Conservation (phyloP, 352 stramenopile species). For the Phytophthora citricola region DNA sequence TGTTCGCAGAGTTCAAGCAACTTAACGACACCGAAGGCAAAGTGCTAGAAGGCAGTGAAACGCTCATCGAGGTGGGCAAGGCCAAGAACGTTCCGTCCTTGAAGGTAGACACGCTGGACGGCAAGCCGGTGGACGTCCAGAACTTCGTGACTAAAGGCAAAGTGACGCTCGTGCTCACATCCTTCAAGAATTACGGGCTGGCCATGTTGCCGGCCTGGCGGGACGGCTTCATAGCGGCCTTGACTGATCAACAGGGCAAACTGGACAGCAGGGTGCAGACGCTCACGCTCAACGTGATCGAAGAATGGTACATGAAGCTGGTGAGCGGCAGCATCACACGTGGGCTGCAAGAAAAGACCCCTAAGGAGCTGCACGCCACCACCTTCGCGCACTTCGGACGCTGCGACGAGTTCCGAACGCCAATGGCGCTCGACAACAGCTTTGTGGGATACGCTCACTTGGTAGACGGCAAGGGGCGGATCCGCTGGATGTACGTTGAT, state of each 20-base stretch:
- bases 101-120: slow-evolving; percentile 55
- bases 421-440: slow-evolving; percentile 84
- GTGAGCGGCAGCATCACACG: slow-evolving; percentile 72
- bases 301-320: slow-evolving; percentile 91
- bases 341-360: slow-evolving; percentile 63
- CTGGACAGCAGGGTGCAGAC: slow-evolving; percentile 53
- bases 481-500: slow-evolving; percentile 86
- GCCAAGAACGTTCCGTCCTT: slow-evolving; percentile 64
- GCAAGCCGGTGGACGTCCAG: slow-evolving; percentile 59
- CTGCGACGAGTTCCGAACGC: slow-evolving; percentile 83
- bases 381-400: slow-evolving; percentile 80
- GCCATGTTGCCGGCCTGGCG: slow-evolving; percentile 84
- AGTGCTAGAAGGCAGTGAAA: slow-evolving; percentile 55
- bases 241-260: slow-evolving; percentile 33
- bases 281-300: slow-evolving; percentile 83
- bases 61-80: slow-evolving; percentile 68
- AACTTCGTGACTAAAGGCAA: slow-evolving; percentile 55
- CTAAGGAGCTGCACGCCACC: slow-evolving; percentile 49
- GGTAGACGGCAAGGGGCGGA: slow-evolving; percentile 79
- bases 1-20: slow-evolving; percentile 90
- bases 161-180: slow-evolving; percentile 78
- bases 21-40: slow-evolving; percentile 90
- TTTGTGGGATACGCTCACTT: slow-evolving; percentile 89
- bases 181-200: slow-evolving; percentile 89
- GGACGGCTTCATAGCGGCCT: slow-evolving; percentile 61